phyloP scores from a whole-genome alignment of 768 basidiomycete genomes.

The Pseudohyphozyma bogoriensis region DNA sequence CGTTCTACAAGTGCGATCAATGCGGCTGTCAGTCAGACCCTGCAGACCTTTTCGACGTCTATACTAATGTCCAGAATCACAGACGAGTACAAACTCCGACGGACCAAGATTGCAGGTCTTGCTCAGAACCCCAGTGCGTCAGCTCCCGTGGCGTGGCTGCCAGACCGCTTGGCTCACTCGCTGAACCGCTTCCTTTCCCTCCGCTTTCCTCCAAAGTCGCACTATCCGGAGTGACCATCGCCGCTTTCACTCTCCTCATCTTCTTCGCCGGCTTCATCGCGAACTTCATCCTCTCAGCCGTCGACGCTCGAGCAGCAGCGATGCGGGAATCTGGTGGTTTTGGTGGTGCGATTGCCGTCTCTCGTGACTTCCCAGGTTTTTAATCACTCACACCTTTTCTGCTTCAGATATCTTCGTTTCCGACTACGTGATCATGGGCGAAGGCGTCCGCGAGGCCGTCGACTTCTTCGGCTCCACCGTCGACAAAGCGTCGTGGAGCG shows the following conservation, averaged over 20 bases:
- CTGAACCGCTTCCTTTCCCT: background rate
- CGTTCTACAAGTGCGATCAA: conserved; percentile 10
- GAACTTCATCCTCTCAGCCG: conserved; percentile 15
- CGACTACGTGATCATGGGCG: conserved; percentile 22
- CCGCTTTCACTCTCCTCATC: conserved; percentile 6
- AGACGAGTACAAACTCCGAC: conserved; percentile 6
- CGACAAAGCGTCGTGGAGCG: background rate
- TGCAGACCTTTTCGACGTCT: background rate
- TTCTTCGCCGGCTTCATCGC: conserved; percentile 20
- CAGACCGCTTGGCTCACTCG: background rate
- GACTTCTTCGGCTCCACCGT: conserved; percentile 14
- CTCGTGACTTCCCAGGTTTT: too few species aligned
- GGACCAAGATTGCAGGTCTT: background rate
- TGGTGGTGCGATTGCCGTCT: too few species aligned
- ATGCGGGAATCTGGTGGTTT: too few species aligned
- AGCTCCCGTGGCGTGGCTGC: background rate
- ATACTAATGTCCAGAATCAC: background rate
- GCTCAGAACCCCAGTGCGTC: conserved; percentile 4
- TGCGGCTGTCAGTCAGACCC: background rate
- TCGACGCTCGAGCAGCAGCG: too few species aligned
- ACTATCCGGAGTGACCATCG: conserved; percentile 1
- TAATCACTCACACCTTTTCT: background rate
- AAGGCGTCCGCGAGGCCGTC: conserved; percentile 23
- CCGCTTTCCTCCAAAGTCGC: background rate
- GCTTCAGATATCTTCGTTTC: conserved; percentile 11